Percentiles rank a stretch among this genome's conserved stretches.
Conservation (phyloP, 177 flowering plant genomes). For the Vitis hybrid region DNA sequence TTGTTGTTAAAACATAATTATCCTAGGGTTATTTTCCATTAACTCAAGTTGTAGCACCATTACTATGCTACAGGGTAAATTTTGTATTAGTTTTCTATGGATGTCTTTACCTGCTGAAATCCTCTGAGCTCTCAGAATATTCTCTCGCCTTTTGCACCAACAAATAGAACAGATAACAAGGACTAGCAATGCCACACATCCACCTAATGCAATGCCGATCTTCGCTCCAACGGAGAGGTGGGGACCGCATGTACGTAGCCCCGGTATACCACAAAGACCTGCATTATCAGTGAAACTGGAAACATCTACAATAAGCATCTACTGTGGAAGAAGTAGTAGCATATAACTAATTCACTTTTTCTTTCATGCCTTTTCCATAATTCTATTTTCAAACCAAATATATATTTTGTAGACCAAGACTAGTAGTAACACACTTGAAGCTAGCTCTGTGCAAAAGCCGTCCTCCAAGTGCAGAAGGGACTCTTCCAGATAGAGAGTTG, state of each 20-base stretch:
- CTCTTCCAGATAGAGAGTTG: constrained; percentile 80
- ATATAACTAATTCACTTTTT: background rate
- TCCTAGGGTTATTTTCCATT: no score
- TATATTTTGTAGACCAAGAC: background rate
- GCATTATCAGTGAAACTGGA: constrained; percentile 88
- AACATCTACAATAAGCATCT: constrained; percentile 12
- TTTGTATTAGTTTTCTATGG: background rate
- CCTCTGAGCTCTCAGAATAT: constrained; percentile 79
- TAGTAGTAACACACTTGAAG: constrained; percentile 73
- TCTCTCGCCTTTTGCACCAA: constrained; percentile 94
- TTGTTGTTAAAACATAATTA: background rate
- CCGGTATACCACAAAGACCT: constrained; percentile 99
- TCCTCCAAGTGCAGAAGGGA: constrained; percentile 83
- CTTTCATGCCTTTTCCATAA: background rate
- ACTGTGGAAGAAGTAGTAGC: background rate
- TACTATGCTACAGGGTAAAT: no score
- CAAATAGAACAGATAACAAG: constrained; percentile 47
- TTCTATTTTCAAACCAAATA: background rate
- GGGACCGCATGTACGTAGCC: constrained; percentile 78
- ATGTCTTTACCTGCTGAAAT: constrained; percentile 71
- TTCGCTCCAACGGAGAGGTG: constrained; percentile 76
- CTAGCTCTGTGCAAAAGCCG: constrained; percentile 92
- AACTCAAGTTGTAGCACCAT: no score
- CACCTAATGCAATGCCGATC: constrained; percentile 68
- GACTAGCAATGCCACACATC: constrained; percentile 43